Base-by-base conservation (phyloP, 2,329 filamentous ascomycete species). In the Capronia americana region DNA sequence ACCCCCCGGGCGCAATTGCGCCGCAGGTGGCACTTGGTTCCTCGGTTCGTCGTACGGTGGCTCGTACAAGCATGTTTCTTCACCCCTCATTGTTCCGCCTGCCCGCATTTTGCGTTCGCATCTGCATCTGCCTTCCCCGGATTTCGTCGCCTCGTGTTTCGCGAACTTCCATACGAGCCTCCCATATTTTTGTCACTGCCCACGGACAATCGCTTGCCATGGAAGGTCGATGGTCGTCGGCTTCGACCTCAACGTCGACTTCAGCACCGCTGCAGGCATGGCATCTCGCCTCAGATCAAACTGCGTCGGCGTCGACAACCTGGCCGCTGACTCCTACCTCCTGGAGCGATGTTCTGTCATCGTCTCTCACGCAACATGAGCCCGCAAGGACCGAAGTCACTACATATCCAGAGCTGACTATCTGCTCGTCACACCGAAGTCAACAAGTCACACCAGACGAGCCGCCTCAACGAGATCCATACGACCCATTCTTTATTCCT, bases 401-500 rank as follows among this genome's bases (percentile, higher is more conserved):
- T n/a, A 34, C 24, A 34, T 30, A 20, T 24, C 14, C 53, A 34
- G 53, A 20, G 4, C 17, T 8, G 14, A 44, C 17, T 5, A 44
- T 44, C 14, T 44, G 10, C 38, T 1, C 38, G 38, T 32, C 11
- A 7, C 53, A 44, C 2, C 30, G 17, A 44, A 14, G 7, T 4
- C 41, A 60, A 23, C 20, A 55, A 61, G 2, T 17, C 12, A 4
- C 17, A 17, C 20, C 44, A 14, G 24, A 34, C 46, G 12, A 10
- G 12, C 7, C 38, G 8, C 56, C 54, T 26, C 59, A 24, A 26
- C 8, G 48, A 14, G 54, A 61, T 30, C 56, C 68, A 6, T 68
- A 70, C 59, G 46, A 63, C 1, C 65, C 65, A 3, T 70, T 70
- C 56, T 68, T 70, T 60, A 66, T 69, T 20, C 66, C 69, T 54